Percentiles rank a stretch among this genome's conserved stretches.
phyloP scores from a whole-genome alignment of 495 filamentous ascomycete species.

The Penicillium bialowiezense region DNA sequence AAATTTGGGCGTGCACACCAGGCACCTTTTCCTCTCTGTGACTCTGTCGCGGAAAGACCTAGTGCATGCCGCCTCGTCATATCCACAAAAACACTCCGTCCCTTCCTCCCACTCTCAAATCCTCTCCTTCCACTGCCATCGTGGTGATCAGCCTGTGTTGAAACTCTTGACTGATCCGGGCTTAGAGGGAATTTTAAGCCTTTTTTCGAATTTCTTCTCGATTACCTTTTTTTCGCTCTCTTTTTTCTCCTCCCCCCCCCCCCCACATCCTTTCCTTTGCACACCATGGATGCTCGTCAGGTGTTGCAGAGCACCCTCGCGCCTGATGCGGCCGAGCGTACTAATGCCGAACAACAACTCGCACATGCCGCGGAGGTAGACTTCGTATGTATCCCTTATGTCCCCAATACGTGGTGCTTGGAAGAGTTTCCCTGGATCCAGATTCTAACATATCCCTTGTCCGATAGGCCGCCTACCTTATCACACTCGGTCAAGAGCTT shows the following conservation, averaged over 20 bases:
- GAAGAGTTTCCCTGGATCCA: background rate
- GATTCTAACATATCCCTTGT: conserved; percentile 11
- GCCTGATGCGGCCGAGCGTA: conserved; percentile 83
- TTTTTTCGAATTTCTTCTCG: conserved; percentile 8
- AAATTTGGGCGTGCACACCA: conserved; percentile 22
- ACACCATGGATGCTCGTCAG: conserved; percentile 73
- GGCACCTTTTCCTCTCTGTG: conserved; percentile 29
- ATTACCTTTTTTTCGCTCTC: conserved; percentile 23
- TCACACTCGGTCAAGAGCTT: conserved; percentile 85
- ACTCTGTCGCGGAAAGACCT: conserved; percentile 29
- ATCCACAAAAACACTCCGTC: conserved; percentile 42
- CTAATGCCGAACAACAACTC: conserved; percentile 91
- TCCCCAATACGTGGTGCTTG: background rate
- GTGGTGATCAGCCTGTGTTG: conserved; percentile 19
- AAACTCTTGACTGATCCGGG: conserved; percentile 10
- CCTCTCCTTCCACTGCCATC: conserved; percentile 17
- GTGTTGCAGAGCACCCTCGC: conserved; percentile 92
- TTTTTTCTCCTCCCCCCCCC: conserved; percentile 18
- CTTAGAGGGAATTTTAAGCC: conserved; percentile 10
- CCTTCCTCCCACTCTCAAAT: conserved; percentile 23
- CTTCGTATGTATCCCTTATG: conserved; percentile 69
- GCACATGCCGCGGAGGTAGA: conserved; percentile 86
- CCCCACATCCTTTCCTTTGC: conserved; percentile 27
- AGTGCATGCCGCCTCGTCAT: conserved; percentile 40
- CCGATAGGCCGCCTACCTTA: conserved; percentile 78